These are phyloP conservation scores for Colletotrichum gigasporum DNA, from an alignment of 2,329 filamentous ascomycete species.

Conservation along the genomic window DNA sequence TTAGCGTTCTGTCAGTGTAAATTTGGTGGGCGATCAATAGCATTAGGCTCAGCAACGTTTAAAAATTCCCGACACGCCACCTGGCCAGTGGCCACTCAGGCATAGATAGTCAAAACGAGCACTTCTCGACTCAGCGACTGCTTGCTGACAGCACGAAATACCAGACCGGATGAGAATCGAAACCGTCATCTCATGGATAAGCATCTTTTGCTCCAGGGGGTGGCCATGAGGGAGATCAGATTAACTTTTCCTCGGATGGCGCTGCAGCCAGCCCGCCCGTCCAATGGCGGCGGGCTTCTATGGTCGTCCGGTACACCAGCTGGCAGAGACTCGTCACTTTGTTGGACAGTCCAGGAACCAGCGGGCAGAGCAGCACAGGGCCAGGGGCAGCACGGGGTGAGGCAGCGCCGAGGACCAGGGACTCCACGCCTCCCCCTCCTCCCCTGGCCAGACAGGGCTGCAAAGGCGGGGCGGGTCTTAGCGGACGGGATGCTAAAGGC, in stretches of 20 bases:
- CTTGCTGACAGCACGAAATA: background rate
- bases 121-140: background rate
- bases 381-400: background rate
- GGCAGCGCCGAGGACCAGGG: constrained; percentile 4
- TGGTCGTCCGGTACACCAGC: too few species aligned
- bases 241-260: constrained; percentile 23
- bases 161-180: constrained; percentile 8
- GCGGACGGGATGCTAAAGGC: constrained; percentile 21
- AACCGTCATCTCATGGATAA: constrained; percentile 23
- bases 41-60: constrained; percentile 7
- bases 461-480: constrained; percentile 18
- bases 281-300: too few species aligned
- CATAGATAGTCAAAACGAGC: too few species aligned
- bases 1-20: too few species aligned
- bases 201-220: background rate
- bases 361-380: background rate
- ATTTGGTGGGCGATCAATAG: constrained; percentile 7
- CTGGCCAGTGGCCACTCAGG: too few species aligned
- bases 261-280: background rate
- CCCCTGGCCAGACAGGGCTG: constrained; percentile 15
- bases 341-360: too few species aligned
- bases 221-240: constrained; percentile 25
- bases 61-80: background rate
- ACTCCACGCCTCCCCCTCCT: background rate
- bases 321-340: background rate